Evolutionary conservation across 345 rosid genomes (phyloP), one percentile per base, ranked within the genome.

Genomic region (Brassica cretica): DNA sequence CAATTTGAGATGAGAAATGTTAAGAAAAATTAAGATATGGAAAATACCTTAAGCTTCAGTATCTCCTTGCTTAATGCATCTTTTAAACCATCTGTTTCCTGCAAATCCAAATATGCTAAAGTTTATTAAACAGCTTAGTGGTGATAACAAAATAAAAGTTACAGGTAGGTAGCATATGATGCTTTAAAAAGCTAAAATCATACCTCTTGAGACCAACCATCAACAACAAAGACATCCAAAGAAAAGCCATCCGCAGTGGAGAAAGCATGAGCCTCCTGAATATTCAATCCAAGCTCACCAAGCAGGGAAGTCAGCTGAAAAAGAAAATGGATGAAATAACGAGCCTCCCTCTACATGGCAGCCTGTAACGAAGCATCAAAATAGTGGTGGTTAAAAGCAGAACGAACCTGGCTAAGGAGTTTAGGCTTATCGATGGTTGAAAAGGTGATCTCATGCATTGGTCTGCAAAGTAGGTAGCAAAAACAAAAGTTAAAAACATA

Each of bases 261-360:
- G 84, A 95, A 93, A 16, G 93, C 99, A 85, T 91, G 98, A 74
- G 99, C 98, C 80, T 95, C 99, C 84, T 93, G 97, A 72, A 95
- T 95, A 79, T 90, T 89, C 80, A 95, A 80, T 49, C 96, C 98
- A 85, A 95, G 85, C 81, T 91, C 99, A 64, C 92, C 92, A 70
- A 95, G 94, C 61, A 95, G 80, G 66, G 93, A 83, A 68, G 97
- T 90, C 64, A 93, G 84, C 99, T 93, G 91, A 72, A 84, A 79
- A 73, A 71, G 44, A 71, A 67, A 29, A 55, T 24, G 51, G 74
- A 55, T 11, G 8, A 30, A 14, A 15, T 9, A 75, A 53, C 29
- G 12, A 67, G 2, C 37, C 16, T 66, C 39, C 37, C 16, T 66
- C 39, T 8, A 72, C 70, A 51, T 21, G 19, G 49, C 24, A 70